A percentile compares a stretch with the other conserved stretches of the same genome.
These are phyloP conservation scores for Acorus calamus DNA, from an alignment of 106 monocot genomes.

Conservation along the genomic window DNA sequence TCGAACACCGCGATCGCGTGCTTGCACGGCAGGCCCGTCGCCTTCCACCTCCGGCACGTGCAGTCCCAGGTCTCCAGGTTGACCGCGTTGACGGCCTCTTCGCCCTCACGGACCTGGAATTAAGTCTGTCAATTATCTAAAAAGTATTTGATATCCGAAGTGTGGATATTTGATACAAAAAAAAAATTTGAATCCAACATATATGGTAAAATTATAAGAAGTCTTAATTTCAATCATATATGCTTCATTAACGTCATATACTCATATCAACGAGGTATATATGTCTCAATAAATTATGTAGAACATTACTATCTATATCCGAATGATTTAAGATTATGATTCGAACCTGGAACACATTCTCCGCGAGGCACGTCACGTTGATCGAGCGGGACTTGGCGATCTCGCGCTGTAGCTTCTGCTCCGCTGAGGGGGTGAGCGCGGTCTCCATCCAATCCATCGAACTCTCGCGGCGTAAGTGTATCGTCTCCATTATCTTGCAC, in stretches of 20 bases:
- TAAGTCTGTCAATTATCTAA: too few species aligned
- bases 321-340: too few species aligned
- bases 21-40: conserved; percentile 65
- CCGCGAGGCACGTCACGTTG: conserved; percentile 33
- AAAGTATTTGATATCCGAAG: too few species aligned
- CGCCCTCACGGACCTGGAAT: background rate
- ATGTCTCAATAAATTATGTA: too few species aligned
- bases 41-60: conserved; percentile 81
- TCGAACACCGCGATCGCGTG: conserved; percentile 79
- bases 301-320: too few species aligned
- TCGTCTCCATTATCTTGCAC: conserved; percentile 93
- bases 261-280: too few species aligned
- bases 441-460: conserved; percentile 64
- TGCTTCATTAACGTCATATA: too few species aligned
- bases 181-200: too few species aligned
- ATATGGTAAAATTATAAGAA: too few species aligned
- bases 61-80: conserved; percentile 83
- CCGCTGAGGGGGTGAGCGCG: conserved; percentile 42
- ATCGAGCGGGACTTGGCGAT: conserved; percentile 34
- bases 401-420: conserved; percentile 58
- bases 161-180: too few species aligned
- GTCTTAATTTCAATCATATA: too few species aligned
- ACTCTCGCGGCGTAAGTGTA: conserved; percentile 54
- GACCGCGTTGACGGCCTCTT: conserved; percentile 32
- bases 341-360: conserved; percentile 64